Conservation (phyloP, 2,329 filamentous ascomycete species). For the Botrytis fabae region DNA sequence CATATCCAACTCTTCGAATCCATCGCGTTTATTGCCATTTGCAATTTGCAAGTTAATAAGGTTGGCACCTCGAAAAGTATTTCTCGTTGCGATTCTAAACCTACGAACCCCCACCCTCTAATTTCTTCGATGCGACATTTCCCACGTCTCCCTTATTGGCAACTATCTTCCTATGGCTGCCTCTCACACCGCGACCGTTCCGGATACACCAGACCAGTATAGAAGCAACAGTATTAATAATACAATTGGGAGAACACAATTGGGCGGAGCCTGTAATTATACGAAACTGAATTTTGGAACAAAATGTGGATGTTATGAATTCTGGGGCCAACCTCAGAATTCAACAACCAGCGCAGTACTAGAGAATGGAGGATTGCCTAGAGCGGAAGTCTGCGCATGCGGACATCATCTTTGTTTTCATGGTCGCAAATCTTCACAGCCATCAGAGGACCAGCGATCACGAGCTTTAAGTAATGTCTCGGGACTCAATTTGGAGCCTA, state of each 20-base stretch:
- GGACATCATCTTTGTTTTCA: slow-evolving; percentile 60
- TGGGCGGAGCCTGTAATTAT: slow-evolving; percentile 54
- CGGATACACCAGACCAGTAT: slow-evolving; percentile 38
- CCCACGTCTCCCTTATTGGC: slow-evolving; percentile 22
- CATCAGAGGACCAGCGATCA: slow-evolving; percentile 18
- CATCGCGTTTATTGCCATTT: slow-evolving; percentile 2
- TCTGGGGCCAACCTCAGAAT: slow-evolving; percentile 48
- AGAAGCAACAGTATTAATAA: slow-evolving; percentile 31
- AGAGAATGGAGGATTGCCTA: slow-evolving; percentile 18
- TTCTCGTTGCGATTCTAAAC: background rate
- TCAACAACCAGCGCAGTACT: background rate
- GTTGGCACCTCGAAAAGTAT: slow-evolving; percentile 4
- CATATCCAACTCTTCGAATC: background rate
- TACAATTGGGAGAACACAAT: slow-evolving; percentile 36
- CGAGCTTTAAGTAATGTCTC: slow-evolving; percentile 24
- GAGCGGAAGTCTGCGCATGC: slow-evolving; percentile 48
- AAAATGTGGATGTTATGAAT: slow-evolving; percentile 54
- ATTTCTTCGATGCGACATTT: slow-evolving; percentile 33
- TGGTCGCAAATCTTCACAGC: slow-evolving; percentile 34
- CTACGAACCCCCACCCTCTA: background rate
- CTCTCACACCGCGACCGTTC: slow-evolving; percentile 27
- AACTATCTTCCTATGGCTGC: slow-evolving; percentile 37
- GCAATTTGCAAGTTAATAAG: background rate
- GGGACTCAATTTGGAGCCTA: slow-evolving; percentile 20
- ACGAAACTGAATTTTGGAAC: slow-evolving; percentile 48